Conservation (phyloP, 1,284 basidiomycete genomes). For the Prillingera fragicola region DNA sequence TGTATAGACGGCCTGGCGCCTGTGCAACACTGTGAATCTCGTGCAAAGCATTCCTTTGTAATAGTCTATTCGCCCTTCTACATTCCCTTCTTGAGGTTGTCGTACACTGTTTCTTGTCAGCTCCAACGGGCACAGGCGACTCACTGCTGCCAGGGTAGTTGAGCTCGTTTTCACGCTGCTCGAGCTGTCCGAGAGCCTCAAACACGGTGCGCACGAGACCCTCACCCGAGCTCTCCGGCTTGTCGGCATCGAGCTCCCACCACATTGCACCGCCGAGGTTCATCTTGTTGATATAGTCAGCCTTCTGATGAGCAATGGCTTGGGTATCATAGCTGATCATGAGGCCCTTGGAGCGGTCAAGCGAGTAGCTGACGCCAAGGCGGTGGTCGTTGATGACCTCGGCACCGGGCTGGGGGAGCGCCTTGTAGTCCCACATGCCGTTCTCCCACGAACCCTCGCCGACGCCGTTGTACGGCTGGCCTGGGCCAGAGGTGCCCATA, state of each 20-base stretch:
- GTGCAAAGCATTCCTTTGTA: no score
- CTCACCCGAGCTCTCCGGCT: conserved; percentile 22
- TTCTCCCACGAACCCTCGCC: conserved; percentile 54
- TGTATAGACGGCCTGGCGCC: no score
- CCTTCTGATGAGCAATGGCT: conserved; percentile 65
- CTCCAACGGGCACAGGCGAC: conserved; percentile 7
- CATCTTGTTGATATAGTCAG: conserved; percentile 63
- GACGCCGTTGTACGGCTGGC: conserved; percentile 61
- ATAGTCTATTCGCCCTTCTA: conserved; percentile 6
- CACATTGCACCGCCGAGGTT: conserved; percentile 72
- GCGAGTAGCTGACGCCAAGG: conserved; percentile 72
- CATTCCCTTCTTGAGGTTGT: conserved; percentile 18
- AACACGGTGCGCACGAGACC: conserved; percentile 32
- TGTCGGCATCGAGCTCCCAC: conserved; percentile 56
- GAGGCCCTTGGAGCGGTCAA: conserved; percentile 59
- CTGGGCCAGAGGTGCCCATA: conserved; percentile 68
- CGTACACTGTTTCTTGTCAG: conserved; percentile 9
- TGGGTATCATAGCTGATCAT: conserved; percentile 76
- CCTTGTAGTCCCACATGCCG: conserved; percentile 61
- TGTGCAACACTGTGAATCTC: no score
- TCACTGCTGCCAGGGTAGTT: conserved; percentile 41
- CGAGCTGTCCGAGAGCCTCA: conserved; percentile 32
- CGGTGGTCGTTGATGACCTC: conserved; percentile 63
- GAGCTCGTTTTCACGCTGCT: conserved; percentile 36
- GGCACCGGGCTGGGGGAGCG: conserved; percentile 62